Conservation (phyloP, 1,284 basidiomycete species). For the Moniliophthora roreri region DNA sequence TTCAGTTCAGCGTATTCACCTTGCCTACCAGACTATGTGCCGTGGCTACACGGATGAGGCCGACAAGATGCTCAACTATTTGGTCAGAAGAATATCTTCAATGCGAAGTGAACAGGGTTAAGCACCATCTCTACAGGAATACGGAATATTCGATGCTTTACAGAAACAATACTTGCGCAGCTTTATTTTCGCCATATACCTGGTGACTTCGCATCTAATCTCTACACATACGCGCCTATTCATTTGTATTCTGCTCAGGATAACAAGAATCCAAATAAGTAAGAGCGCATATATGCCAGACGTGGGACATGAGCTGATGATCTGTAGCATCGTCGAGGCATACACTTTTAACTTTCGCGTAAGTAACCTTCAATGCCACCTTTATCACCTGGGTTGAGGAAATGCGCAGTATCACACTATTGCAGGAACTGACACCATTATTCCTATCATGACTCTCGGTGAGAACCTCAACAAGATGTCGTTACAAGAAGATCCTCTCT, state of each 20-base stretch:
- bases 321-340: conserved; percentile 71
- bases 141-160: conserved; percentile 78
- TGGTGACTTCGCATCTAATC: conserved; percentile 44
- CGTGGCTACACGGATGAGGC: conserved; percentile 78
- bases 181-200: conserved; percentile 80
- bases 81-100: conserved; percentile 49
- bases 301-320: conserved; percentile 5
- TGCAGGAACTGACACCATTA: conserved; percentile 49
- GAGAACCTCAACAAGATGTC: conserved; percentile 53
- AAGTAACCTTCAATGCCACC: conserved; percentile 13
- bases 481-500: conserved; percentile 54
- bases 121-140: conserved; percentile 47
- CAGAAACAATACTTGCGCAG: conserved; percentile 75
- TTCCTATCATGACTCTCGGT: conserved; percentile 71
- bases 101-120: conserved; percentile 8
- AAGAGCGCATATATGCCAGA: conserved; percentile 26
- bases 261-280: conserved; percentile 79
- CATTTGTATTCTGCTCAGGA: conserved; percentile 45
- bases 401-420: conserved; percentile 56
- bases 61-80: conserved; percentile 74
- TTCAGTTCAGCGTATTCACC: no score
- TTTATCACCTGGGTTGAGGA: conserved; percentile 5
- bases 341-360: conserved; percentile 83
- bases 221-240: neutral
- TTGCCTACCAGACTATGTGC: conserved; percentile 64